Conservation (phyloP, 192 early-diverging fungal genomes). For the Thamnidium elegans region DNA sequence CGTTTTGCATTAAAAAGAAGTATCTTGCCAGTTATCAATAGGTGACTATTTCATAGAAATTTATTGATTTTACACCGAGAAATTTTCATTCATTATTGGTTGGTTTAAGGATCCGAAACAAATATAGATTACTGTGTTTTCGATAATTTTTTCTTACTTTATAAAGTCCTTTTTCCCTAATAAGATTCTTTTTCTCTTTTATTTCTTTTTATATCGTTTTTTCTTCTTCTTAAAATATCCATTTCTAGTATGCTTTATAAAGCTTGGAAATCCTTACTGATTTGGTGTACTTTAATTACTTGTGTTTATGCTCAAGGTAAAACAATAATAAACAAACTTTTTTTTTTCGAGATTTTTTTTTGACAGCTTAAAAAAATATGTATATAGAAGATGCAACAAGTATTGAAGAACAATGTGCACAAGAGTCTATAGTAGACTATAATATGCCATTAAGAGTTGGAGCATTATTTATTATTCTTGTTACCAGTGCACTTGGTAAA, state of each 20-base stretch:
- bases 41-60: not conserved
- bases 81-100: constrained; percentile 23
- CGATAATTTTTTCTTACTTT: not conserved
- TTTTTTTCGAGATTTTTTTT: no score
- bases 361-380: no score
- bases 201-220: constrained; percentile 5
- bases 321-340: no score
- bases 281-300: no score
- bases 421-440: constrained; percentile 18
- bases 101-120: constrained; percentile 13
- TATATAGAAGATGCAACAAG: no score
- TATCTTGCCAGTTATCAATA: no score
- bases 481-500: constrained; percentile 28
- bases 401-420: not conserved
- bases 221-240: not conserved
- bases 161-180: not conserved
- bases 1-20: no score
- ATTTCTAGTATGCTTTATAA: not conserved
- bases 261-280: no score
- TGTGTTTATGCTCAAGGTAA: no score
- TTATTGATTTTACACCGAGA: constrained; percentile 3
- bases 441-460: constrained; percentile 30
- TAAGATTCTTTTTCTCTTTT: not conserved
- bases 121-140: not conserved
- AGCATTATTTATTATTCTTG: constrained; percentile 32